These are phyloP conservation scores for Corrigiola litoralis DNA, from an alignment of 179 eudicot genomes.

Conservation along the genomic window DNA sequence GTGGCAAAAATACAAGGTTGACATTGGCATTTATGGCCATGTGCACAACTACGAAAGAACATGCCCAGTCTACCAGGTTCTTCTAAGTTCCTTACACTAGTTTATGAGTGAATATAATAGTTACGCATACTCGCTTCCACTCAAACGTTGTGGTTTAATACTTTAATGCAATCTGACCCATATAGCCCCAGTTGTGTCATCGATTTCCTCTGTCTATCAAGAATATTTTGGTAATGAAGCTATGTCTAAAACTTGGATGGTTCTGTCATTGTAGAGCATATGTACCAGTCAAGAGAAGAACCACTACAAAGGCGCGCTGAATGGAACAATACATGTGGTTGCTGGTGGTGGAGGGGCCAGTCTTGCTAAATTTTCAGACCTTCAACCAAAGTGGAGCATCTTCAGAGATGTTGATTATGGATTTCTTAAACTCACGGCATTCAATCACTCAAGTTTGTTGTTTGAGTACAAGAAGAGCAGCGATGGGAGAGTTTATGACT, in stretches of 20 bases:
- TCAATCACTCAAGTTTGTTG: slow-evolving; percentile 54
- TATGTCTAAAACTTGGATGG: background rate
- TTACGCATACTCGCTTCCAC: too few species aligned
- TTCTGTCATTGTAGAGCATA: slow-evolving; percentile 42
- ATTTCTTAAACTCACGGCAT: slow-evolving; percentile 65
- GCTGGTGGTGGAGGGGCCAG: slow-evolving; percentile 78
- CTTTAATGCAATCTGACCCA: too few species aligned
- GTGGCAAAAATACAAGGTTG: slow-evolving; percentile 87
- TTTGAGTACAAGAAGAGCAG: slow-evolving; percentile 75
- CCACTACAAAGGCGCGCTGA: slow-evolving; percentile 47
- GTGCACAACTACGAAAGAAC: slow-evolving; percentile 70
- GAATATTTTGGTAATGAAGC: background rate
- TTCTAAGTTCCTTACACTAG: background rate
- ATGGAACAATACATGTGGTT: slow-evolving; percentile 72
- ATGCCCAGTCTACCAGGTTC: slow-evolving; percentile 76
- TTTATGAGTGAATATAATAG: background rate
- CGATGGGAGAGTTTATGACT: slow-evolving; percentile 66
- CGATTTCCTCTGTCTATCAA: background rate
- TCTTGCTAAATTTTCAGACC: slow-evolving; percentile 37
- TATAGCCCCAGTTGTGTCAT: background rate
- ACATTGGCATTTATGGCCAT: slow-evolving; percentile 72
- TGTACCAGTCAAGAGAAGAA: slow-evolving; percentile 55
- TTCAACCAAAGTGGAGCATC: slow-evolving; percentile 62
- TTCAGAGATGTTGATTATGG: slow-evolving; percentile 63
- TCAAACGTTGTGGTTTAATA: too few species aligned